Evolutionary conservation across 208 protist species (phyloP), one percentile per base, ranked within the genome.

Genomic region (Balamuthia mandrillaris): DNA sequence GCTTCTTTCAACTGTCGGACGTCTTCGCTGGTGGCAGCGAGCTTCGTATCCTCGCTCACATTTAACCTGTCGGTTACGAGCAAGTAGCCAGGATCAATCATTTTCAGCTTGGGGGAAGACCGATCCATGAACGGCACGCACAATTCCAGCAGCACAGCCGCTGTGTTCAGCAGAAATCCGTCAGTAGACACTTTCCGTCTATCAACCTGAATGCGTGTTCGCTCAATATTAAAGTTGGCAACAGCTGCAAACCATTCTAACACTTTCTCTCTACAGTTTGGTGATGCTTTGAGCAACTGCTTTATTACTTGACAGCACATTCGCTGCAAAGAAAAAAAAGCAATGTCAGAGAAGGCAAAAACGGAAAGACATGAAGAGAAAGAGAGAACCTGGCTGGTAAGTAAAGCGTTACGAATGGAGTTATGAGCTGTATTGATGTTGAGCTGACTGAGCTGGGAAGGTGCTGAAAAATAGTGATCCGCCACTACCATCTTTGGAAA

Each of bases 1-100:
- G 60, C 35, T 9, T 85, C 60, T n/a, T 86, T 37, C 58, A 47
- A 66, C n/a, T 84, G 35, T 39, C 51, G 39, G 24, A 86, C 82
- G 9, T 89, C 72, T 33, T 89, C 81, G 44, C 35, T 54, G 0
- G 68, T 85, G 37, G 87, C 87, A 45, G 49, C 45, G 18, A 89
- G 31, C 65, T 82, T 72, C 3, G 87, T 89, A 44, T 89, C 82
- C 1, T 41, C 33, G 1, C 70, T 51, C 16, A 65, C 74, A 44
- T 89, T 47, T 21, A 83, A 68, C 6, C 75, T 47, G 5, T 35
- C 47, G 35, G 75, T 66, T 9, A 83, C 3, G 33, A 83, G 27
- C 2, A 68, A 54, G 75, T 66, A 83, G 14, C 52, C 9, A 2
- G 75, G 75, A 44, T 83, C 75, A 39, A 83, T 44, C 52, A 54